Evolutionary conservation across 2,329 filamentous ascomycete genomes (phyloP), one percentile per base, ranked within the genome.

Genomic region (Penicillium freii): DNA sequence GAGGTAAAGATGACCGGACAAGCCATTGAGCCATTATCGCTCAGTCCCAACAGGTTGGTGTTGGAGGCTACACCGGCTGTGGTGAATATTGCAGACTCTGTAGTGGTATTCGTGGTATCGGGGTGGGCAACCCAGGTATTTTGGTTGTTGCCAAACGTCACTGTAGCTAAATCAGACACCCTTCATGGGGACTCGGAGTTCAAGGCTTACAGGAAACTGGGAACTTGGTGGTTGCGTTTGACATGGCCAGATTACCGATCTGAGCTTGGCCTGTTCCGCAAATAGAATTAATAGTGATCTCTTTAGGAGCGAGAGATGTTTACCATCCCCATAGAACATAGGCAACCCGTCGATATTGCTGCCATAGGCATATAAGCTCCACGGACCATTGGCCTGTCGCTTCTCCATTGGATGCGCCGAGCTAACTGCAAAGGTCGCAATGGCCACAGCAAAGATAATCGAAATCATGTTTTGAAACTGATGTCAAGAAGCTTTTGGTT

Each of bases 161-260:
- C 48, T 50, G 8, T 39, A 11, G 13, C 17, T 8, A 40, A 29
- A 39, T 51, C 4, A 31, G 48, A 40, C 5, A 39, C 8, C 25
- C 8, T 4, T 40, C 8, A 7, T 17, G 25, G 15, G 1, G 10
- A 27, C 25, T 40, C 25, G 11, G 34, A 31, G 7, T 10, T 49
- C 44, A 33, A n/a, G 19, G 10, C 17, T 17, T 33, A 57, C 51
- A 17, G 11, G 19, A 54, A 33, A 57, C 23, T 10, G 51, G 5
- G 15, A 50, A 44, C 52, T 56, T 52, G 19, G 31, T 34, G 15
- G 47, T 44, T 45, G 56, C 56, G 10, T 56, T 58, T 6, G 52
- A 58, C 5, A 56, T 27, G 5, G 43, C 33, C 23, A 56, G 51
- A 27, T 59, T 23, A 10, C 48, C 48, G 15, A 56, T 51, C 29